Conservation (phyloP, 768 basidiomycete species). For the Lentinula sp. region DNA sequence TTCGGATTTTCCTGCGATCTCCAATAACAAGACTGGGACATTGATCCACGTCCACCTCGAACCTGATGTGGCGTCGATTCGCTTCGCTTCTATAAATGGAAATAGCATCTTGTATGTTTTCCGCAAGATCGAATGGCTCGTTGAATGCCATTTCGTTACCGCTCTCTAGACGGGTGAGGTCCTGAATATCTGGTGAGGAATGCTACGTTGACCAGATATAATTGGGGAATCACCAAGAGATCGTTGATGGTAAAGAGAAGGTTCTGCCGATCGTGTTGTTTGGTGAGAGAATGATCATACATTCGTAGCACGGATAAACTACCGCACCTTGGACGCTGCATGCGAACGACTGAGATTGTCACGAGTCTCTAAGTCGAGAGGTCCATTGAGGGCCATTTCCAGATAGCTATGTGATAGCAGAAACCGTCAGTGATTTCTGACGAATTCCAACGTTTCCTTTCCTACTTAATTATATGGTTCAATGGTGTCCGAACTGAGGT, state of each 20-base stretch:
- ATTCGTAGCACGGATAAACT: neutral
- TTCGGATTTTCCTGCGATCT: conserved; percentile 67
- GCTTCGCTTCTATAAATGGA: conserved; percentile 64
- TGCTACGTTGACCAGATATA: neutral
- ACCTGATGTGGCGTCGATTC: conserved; percentile 49
- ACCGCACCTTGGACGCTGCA: conserved; percentile 60
- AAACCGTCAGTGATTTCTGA: neutral
- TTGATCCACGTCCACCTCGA: conserved; percentile 46
- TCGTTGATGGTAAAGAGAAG: conserved; percentile 83
- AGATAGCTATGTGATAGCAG: conserved; percentile 44
- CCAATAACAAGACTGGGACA: conserved; percentile 63
- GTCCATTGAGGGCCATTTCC: conserved; percentile 75
- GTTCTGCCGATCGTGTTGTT: conserved; percentile 31
- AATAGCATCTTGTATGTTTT: conserved; percentile 56
- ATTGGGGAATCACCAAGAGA: conserved; percentile 40
- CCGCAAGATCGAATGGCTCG: conserved; percentile 67
- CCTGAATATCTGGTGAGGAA: conserved; percentile 25
- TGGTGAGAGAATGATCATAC: neutral
- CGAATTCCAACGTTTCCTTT: no score
- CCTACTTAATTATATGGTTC: conserved; percentile 80
- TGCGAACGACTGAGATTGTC: conserved; percentile 70
- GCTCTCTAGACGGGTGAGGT: conserved; percentile 71
- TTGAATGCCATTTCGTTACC: conserved; percentile 71
- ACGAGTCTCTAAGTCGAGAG: conserved; percentile 65
- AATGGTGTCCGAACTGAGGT: conserved; percentile 61